Conservation (phyloP, 371 early-diverging fungal genomes). For the Circinella minor region DNA sequence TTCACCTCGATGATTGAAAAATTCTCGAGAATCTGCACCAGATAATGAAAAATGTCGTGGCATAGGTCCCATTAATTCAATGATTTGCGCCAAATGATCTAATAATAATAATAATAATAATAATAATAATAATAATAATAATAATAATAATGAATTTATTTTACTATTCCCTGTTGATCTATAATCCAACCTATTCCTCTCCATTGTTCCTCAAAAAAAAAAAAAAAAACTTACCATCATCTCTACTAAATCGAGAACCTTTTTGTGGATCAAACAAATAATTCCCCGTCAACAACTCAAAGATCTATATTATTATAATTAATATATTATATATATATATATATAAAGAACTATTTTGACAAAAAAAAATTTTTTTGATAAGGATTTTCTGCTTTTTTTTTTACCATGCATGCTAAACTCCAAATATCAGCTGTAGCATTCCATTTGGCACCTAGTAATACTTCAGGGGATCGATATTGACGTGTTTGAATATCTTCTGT, state of each 20-base stretch:
- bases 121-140: conserved; percentile 26
- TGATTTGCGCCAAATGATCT: conserved; percentile 97
- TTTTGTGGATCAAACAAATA: conserved; percentile 94
- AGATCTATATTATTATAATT: conserved; percentile 39
- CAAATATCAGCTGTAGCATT: conserved; percentile 96
- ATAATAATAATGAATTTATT: neutral
- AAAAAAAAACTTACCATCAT: conserved; percentile 81
- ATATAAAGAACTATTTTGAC: neutral
- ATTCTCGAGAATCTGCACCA: conserved; percentile 78
- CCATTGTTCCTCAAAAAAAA: too few relatives aligned
- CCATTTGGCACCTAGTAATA: conserved; percentile 94
- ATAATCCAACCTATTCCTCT: neutral
- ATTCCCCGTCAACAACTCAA: conserved; percentile 94
- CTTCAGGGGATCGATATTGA: conserved; percentile 98
- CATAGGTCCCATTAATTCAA: conserved; percentile 89
- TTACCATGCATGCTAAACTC: conserved; percentile 94
- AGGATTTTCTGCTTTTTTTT: neutral
- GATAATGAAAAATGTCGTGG: conserved; percentile 73
- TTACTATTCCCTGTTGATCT: conserved; percentile 10
- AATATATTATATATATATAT: neutral
- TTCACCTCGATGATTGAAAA: conserved; percentile 81
- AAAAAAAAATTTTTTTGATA: conserved; percentile 10
- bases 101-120: neutral
- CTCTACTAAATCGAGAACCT: conserved; percentile 81
- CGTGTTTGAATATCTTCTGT: conserved; percentile 97